phyloP scores from a whole-genome alignment of 495 filamentous ascomycete species.

The Talaromyces borbonicus region DNA sequence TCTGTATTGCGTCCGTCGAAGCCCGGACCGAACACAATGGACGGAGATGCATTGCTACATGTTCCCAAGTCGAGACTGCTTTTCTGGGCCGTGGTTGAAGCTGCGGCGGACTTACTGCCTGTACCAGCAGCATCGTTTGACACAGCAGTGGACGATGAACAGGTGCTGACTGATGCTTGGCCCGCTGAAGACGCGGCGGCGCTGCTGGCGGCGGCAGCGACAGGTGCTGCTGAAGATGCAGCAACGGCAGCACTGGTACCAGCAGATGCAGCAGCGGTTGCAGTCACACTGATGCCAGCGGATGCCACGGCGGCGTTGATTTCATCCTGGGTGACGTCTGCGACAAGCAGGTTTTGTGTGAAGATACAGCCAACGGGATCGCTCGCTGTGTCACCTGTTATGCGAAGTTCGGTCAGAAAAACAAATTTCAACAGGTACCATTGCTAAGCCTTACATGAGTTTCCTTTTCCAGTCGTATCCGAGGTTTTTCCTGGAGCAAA shows the following conservation, averaged over 20 bases:
- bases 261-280: slow-evolving; percentile 6
- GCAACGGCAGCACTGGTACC: background rate
- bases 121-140: background rate
- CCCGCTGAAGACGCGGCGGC: background rate
- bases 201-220: background rate
- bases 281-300: slow-evolving; percentile 7
- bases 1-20: slow-evolving; percentile 41
- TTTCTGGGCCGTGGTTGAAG: slow-evolving; percentile 18
- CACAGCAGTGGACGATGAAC: background rate
- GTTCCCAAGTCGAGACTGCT: slow-evolving; percentile 30
- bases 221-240: background rate
- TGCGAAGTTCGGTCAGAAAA: too few species aligned
- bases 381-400: slow-evolving; percentile 19
- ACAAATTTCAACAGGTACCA: too few species aligned
- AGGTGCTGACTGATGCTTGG: background rate
- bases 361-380: slow-evolving; percentile 54
- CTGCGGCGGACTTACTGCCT: slow-evolving; percentile 9
- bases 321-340: slow-evolving; percentile 45
- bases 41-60: slow-evolving; percentile 37
- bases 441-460: slow-evolving; percentile 43
- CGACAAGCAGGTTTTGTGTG: slow-evolving; percentile 47
- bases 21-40: slow-evolving; percentile 42
- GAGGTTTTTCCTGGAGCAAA: slow-evolving; percentile 49
- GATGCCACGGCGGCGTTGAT: slow-evolving; percentile 42
- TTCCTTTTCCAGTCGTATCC: slow-evolving; percentile 47